Evolutionary conservation across 805 yeast species (phyloP), one percentile per base, ranked within the genome.

Genomic region (Clavispora fructus): DNA sequence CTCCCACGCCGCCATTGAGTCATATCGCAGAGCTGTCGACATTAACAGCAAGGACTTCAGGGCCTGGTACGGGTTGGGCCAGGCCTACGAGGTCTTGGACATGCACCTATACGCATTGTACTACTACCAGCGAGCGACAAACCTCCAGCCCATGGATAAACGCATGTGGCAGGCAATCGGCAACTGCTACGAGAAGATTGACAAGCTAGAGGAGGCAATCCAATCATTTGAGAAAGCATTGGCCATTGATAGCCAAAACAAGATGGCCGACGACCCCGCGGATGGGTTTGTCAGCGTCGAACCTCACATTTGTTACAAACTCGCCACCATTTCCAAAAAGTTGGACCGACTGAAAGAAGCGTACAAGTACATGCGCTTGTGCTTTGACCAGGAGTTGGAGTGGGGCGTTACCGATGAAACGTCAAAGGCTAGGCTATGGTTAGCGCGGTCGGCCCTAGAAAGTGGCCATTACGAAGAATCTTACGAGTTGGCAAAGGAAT

Each of bases 41-140:
- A 83, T 91, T 2, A 88, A 87, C 59, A 78, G 82, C 39, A 84
- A 86, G 59, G 99, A 94, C 62, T 95, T 87, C 63, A 73, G 96
- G 43, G 98, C 98, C 0, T 94, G 99, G 99, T 94, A 92, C 64
- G 99, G 99, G 1, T 71, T 94, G 43, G 99, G 99, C 0, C 98
- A 94, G 65, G 98, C 98, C 1, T 94, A 94, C 62, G 99, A 94
- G 63, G 96, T 94, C 10, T 69, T 92, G 46, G 97, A 92, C 55
- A 92, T 92, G 97, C 94, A 88, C 61, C 71, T 87, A 49, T 94
- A 91, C 60, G 91, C 98, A 0, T 70, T 91, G 38, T 92, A 89
- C 64, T 94, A 94, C 63, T 94, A 89, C 62, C 97, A 94, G 65
- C 75, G 85, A 42, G 96, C 98, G 0, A 85, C 96, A 43, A 78